These are phyloP conservation scores for Logfia minima DNA, from an alignment of 129 eudicot genomes.

Conservation along the genomic window DNA sequence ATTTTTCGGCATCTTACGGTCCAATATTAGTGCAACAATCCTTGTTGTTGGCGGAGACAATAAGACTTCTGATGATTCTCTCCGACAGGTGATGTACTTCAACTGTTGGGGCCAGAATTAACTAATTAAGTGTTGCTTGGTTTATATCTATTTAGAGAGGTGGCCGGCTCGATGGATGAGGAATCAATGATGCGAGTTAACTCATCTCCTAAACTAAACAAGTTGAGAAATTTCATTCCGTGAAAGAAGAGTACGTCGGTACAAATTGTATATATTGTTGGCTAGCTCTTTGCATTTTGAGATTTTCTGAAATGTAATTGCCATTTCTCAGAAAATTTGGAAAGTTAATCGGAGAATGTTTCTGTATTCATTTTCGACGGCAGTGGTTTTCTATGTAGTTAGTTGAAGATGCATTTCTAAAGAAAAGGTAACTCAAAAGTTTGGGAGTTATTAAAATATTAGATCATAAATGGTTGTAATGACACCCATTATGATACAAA, in stretches of 20 bases:
- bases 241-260: not conserved
- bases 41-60: not conserved
- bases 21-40: not conserved
- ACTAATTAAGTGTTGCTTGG: not conserved
- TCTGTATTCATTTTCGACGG: too few species aligned
- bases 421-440: too few species aligned
- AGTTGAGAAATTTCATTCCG: not conserved
- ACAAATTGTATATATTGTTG: too few species aligned
- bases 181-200: not conserved
- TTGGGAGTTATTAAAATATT: too few species aligned
- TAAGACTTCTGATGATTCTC: not conserved
- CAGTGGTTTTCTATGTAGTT: too few species aligned
- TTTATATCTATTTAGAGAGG: too few species aligned
- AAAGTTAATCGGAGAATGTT: too few species aligned
- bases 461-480: too few species aligned
- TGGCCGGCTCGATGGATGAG: not conserved
- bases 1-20: not conserved
- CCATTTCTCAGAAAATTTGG: not conserved
- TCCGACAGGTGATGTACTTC: not conserved
- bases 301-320: not conserved
- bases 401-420: too few species aligned
- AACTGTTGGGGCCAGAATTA: not conserved
- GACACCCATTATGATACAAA: too few species aligned
- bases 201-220: too few species aligned
- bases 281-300: not conserved